Conservation (phyloP, 331 rosid genomes). For the Pyrus hybrid region DNA sequence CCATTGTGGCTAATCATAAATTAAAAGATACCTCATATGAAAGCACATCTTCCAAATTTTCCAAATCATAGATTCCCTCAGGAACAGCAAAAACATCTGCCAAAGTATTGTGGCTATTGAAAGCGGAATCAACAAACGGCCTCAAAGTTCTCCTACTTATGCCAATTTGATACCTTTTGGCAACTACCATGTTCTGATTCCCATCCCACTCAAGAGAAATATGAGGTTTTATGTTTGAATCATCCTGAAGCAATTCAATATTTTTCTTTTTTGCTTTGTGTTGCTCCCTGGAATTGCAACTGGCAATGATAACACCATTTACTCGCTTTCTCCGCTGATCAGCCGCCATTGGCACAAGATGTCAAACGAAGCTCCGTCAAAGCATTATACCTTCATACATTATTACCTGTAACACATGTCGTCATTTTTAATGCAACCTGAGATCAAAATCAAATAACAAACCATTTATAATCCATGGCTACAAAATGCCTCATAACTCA, state of each 20-base stretch:
- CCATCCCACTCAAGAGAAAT: constrained; percentile 84
- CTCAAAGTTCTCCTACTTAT: constrained; percentile 61
- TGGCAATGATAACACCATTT: constrained; percentile 42
- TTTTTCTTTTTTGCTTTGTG: constrained; percentile 50
- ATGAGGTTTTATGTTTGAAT: constrained; percentile 47
- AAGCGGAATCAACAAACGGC: constrained; percentile 35
- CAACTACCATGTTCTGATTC: constrained; percentile 62
- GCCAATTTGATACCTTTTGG: constrained; percentile 84
- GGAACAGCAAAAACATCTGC: constrained; percentile 73
- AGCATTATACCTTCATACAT: constrained; percentile 11
- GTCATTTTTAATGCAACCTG: background rate
- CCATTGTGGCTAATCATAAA: constrained; percentile 10
- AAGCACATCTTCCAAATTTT: constrained; percentile 64
- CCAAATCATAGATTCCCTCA: constrained; percentile 59
- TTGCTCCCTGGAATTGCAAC: constrained; percentile 61
- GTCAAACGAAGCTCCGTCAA: constrained; percentile 15
- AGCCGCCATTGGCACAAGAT: constrained; percentile 61
- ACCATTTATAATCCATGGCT: background rate
- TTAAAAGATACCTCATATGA: constrained; percentile 55
- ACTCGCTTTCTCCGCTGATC: constrained; percentile 81
- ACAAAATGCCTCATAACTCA: background rate
- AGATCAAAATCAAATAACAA: background rate
- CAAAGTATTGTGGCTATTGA: constrained; percentile 33
- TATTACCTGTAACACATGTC: background rate
- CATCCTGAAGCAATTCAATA: constrained; percentile 39